A percentile compares a stretch with the other conserved stretches of the same genome.
phyloP scores from a whole-genome alignment of 176 grass and related monocot genomes.

The Hsuehochloa calcarea region DNA sequence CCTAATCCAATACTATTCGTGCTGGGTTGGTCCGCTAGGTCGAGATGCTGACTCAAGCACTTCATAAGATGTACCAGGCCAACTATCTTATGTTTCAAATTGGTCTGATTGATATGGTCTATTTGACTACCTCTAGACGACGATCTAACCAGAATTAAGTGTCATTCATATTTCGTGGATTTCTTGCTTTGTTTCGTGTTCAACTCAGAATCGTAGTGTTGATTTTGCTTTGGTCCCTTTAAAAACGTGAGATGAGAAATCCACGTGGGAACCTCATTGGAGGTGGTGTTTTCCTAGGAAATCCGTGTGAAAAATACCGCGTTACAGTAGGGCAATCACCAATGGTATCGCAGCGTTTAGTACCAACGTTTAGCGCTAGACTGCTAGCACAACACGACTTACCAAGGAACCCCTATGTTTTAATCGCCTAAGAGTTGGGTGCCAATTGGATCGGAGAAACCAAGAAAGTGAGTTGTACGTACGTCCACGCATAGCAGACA shows the following conservation, averaged over 20 bases:
- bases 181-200: too few species aligned
- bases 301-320: too few species aligned
- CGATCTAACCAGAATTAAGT: too few species aligned
- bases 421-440: not conserved
- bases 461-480: not conserved
- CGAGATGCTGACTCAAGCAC: too few species aligned
- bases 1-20: too few species aligned
- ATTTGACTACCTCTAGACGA: too few species aligned
- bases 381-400: not conserved
- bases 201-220: too few species aligned
- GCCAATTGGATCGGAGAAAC: not conserved
- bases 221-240: not conserved
- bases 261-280: not conserved
- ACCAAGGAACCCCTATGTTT: not conserved
- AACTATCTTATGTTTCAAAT: too few species aligned
- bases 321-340: too few species aligned
- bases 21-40: too few species aligned
- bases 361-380: not conserved
- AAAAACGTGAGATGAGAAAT: not conserved
- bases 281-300: not conserved
- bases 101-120: accelerated
- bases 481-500: not conserved
- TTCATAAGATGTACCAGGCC: too few species aligned
- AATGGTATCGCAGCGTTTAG: not conserved
- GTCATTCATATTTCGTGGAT: accelerated